Percentiles rank a stretch among this genome's conserved stretches.
phyloP scores from a whole-genome alignment of 148 eudicot genomes.

The Pharnaceum exiguum region DNA sequence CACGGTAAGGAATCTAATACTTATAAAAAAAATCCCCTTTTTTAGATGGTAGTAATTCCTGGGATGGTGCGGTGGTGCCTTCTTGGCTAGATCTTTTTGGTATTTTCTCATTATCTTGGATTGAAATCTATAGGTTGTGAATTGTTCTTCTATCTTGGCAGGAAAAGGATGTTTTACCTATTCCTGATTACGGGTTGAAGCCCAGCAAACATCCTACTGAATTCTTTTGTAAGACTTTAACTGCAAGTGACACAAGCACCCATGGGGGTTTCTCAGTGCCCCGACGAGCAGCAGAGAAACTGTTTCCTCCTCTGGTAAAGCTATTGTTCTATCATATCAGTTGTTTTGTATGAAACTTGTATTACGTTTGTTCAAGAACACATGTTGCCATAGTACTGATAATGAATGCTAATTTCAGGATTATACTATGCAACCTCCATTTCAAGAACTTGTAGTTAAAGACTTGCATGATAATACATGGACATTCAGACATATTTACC shows the following conservation, averaged over 20 bases:
- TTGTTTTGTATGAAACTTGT: not conserved
- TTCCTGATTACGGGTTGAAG: conserved; percentile 70
- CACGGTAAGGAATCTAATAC: conserved; percentile 46
- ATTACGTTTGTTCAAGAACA: not conserved
- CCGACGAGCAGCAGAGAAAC: conserved; percentile 96
- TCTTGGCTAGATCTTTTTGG: too few relatives aligned
- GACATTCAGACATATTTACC: conserved; percentile 98
- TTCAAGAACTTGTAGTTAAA: conserved; percentile 92
- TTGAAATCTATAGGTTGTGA: not conserved
- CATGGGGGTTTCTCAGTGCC: conserved; percentile 99
- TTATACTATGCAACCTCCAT: conserved; percentile 97
- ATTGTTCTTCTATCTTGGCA: conserved; percentile 13
- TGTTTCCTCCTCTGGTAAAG: conserved; percentile 85
- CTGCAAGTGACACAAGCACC: conserved; percentile 95
- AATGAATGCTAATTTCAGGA: conserved; percentile 40
- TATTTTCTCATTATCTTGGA: too few relatives aligned
- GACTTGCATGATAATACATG: conserved; percentile 95
- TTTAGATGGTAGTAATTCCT: too few relatives aligned
- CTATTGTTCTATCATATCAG: not conserved
- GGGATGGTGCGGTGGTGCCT: too few relatives aligned
- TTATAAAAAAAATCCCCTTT: not conserved
- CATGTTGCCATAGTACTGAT: too few relatives aligned
- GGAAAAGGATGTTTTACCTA: conserved; percentile 81
- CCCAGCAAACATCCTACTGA: conserved; percentile 81
- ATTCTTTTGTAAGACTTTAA: conserved; percentile 94